phyloP scores from a whole-genome alignment of 768 basidiomycete genomes.

The Lactarius evosmus region DNA sequence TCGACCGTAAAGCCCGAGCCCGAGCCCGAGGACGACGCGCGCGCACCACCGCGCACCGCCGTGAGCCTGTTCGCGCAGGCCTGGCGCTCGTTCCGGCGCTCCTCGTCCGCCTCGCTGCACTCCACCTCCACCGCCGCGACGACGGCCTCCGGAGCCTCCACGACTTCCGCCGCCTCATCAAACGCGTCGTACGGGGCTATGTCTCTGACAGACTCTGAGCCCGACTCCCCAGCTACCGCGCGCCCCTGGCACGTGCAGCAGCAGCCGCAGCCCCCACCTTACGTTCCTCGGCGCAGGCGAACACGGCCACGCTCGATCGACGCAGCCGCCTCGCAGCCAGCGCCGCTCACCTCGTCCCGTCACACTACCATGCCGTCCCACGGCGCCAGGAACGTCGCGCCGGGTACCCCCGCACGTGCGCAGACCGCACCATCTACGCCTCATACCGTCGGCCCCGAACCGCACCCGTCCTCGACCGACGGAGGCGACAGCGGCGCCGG shows the following conservation, averaged over 20 bases:
- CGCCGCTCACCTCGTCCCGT: neutral
- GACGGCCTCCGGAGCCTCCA: neutral
- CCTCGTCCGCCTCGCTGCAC: conserved; percentile 19
- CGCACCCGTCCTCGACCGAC: neutral
- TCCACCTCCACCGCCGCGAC: conserved; percentile 4
- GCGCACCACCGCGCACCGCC: conserved; percentile 30
- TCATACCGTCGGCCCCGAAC: neutral
- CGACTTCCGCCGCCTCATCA: neutral
- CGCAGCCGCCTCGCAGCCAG: neutral
- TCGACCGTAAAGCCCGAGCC: conserved; percentile 54
- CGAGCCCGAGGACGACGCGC: conserved; percentile 41
- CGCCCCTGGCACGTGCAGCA: neutral
- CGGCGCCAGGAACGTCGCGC: neutral
- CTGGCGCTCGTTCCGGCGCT: conserved; percentile 26
- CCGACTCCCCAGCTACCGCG: neutral
- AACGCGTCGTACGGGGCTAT: neutral
- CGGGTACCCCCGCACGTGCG: neutral
- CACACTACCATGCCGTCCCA: neutral
- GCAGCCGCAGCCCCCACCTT: neutral
- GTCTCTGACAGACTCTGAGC: neutral
- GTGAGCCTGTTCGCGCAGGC: conserved; percentile 27
- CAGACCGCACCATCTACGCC: neutral
- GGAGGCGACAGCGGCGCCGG: neutral
- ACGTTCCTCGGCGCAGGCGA: conserved; percentile 19
- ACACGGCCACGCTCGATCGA: conserved; percentile 25